Evolutionary conservation across 2,329 filamentous ascomycete species (phyloP).

Genomic region (Fusarium anguioides): DNA sequence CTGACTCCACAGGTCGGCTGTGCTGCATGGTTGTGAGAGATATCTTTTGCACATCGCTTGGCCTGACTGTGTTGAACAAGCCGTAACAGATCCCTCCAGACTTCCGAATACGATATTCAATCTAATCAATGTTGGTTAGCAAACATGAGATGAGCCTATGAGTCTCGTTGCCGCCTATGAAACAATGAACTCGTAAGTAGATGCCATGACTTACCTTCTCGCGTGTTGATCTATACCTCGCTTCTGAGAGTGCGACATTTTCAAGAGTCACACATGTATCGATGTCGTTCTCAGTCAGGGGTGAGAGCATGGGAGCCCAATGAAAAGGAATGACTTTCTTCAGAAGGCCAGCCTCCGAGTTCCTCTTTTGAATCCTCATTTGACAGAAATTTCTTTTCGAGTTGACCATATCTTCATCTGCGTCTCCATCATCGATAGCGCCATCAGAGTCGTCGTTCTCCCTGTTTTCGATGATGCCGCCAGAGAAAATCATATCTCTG

Average conservation of each 20-base stretch:
- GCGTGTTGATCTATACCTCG: conserved; percentile 60
- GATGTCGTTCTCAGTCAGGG: conserved; percentile 74
- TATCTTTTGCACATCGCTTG: conserved; percentile 59
- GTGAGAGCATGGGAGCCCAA: conserved; percentile 72
- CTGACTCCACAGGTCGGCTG: conserved; percentile 67
- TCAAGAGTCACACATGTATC: conserved; percentile 69
- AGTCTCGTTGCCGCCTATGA: not conserved
- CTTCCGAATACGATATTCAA: conserved; percentile 49
- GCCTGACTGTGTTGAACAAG: conserved; percentile 75
- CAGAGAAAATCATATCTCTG: conserved; percentile 45
- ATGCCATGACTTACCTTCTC: conserved; percentile 61
- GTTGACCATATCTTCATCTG: conserved; percentile 52
- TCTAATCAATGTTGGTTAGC: conserved; percentile 33
- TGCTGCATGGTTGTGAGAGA: conserved; percentile 62
- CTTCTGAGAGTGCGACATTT: conserved; percentile 63
- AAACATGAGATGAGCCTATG: not conserved
- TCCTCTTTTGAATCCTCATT: conserved; percentile 52
- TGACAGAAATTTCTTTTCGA: conserved; percentile 55
- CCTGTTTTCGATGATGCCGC: conserved; percentile 9
- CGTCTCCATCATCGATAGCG: conserved; percentile 56
- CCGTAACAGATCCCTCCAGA: conserved; percentile 76
- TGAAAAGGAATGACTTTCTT: conserved; percentile 65
- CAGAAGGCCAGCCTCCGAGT: conserved; percentile 48
- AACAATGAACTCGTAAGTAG: not conserved
- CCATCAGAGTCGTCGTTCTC: conserved; percentile 40